Percentiles rank a stretch among this genome's conserved stretches.
phyloP scores from a whole-genome alignment of 257 asterid species.

The Striga asiatica region DNA sequence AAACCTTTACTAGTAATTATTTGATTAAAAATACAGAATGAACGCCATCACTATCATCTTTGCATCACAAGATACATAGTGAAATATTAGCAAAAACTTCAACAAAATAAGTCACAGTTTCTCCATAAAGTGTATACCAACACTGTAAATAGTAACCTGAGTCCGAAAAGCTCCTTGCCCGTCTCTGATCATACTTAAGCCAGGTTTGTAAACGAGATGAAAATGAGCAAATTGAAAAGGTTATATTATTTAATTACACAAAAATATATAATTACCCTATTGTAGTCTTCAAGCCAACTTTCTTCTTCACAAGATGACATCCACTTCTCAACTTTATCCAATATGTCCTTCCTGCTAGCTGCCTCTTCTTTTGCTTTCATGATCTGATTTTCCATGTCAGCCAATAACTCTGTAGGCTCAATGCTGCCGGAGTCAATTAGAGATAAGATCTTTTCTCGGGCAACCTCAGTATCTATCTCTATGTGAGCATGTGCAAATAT shows the following conservation, averaged over 20 bases:
- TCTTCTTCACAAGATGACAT: slow-evolving; percentile 97
- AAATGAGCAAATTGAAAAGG: background rate
- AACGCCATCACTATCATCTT: no score
- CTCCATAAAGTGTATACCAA: no score
- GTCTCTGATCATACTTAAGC: no score
- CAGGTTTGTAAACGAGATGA: no score
- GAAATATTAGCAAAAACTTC: no score
- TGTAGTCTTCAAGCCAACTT: slow-evolving; percentile 98
- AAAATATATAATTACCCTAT: slow-evolving; percentile 56
- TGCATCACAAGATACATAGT: no score
- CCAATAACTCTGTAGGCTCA: slow-evolving; percentile 77
- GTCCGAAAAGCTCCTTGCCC: no score
- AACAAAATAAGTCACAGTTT: no score
- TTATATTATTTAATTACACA: no score
- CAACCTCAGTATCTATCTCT: slow-evolving; percentile 80
- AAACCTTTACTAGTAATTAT: no score
- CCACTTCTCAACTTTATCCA: slow-evolving; percentile 98
- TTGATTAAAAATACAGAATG: no score
- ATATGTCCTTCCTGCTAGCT: slow-evolving; percentile 75
- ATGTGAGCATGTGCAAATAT: slow-evolving; percentile 80
- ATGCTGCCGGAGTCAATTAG: slow-evolving; percentile 81
- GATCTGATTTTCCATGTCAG: slow-evolving; percentile 90
- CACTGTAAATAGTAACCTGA: no score
- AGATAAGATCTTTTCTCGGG: slow-evolving; percentile 60
- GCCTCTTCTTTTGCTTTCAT: slow-evolving; percentile 88